These are phyloP conservation scores for Thielaviopsis euricoi DNA, from an alignment of 2,329 filamentous ascomycete species.

Conservation along the genomic window DNA sequence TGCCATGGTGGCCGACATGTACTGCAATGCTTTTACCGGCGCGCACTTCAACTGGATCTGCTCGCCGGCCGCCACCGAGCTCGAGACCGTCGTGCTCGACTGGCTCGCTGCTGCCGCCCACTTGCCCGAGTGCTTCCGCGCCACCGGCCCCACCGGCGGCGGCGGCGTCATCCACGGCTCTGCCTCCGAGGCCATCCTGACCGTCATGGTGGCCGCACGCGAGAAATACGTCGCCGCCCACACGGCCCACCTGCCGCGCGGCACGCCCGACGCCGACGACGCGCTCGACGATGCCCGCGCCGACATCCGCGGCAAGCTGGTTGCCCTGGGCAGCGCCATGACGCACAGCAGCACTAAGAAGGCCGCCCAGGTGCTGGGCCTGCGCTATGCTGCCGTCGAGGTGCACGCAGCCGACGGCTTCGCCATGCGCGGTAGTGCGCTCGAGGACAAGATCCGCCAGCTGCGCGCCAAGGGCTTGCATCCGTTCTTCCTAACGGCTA, in stretches of 20 bases:
- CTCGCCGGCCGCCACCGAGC: constrained; percentile 76
- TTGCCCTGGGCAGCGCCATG: constrained; percentile 65
- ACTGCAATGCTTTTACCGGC: constrained; percentile 72
- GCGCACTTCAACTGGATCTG: constrained; percentile 97
- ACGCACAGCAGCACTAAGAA: constrained; percentile 78
- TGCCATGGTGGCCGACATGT: constrained; percentile 80
- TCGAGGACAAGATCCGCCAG: constrained; percentile 46
- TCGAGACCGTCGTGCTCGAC: constrained; percentile 85
- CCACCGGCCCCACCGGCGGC: constrained; percentile 50
- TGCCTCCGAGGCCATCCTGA: constrained; percentile 74
- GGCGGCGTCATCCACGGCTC: constrained; percentile 92
- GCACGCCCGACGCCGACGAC: constrained; percentile 12
- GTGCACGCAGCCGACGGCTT: constrained; percentile 47
- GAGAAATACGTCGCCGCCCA: constrained; percentile 57
- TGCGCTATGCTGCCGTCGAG: constrained; percentile 58
- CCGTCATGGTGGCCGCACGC: constrained; percentile 71
- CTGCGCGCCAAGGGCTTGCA: constrained; percentile 54
- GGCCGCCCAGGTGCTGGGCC: constrained; percentile 69
- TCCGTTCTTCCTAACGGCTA: constrained; percentile 75
- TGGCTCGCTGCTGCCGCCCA: constrained; percentile 68
- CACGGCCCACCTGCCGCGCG: constrained; percentile 31
- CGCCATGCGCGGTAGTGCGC: constrained; percentile 47
- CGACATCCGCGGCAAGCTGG: constrained; percentile 41
- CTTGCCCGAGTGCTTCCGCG: constrained; percentile 58
- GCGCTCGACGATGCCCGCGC: constrained; percentile 50